Conservation (phyloP, 768 basidiomycete genomes). For the Daedaleopsis sinensis region DNA sequence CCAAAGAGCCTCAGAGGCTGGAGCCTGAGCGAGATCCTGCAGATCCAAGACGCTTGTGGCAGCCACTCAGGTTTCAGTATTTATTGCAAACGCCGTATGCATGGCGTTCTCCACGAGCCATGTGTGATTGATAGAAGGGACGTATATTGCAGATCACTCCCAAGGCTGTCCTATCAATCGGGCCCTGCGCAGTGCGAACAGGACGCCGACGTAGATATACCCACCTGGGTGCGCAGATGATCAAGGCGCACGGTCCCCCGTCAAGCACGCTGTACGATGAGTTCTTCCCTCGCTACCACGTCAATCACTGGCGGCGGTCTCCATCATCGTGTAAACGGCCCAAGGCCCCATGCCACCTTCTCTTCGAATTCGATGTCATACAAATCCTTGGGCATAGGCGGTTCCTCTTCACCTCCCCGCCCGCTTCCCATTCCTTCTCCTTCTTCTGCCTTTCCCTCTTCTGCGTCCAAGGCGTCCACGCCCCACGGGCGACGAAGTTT, state of each 20-base stretch:
- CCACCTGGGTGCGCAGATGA: slow-evolving; percentile 1
- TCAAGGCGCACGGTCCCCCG: slow-evolving; percentile 12
- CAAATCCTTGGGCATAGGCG: neutral
- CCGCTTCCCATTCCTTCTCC: slow-evolving; percentile 8
- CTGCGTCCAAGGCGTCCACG: slow-evolving; percentile 26
- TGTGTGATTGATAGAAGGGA: slow-evolving; percentile 10
- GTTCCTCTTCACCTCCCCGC: slow-evolving; percentile 16
- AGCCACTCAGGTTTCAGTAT: neutral
- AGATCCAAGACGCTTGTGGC: slow-evolving; percentile 3
- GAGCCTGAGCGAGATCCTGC: slow-evolving; percentile 4
- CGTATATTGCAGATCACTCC: slow-evolving; percentile 19
- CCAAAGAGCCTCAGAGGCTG: neutral
- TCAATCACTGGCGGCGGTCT: slow-evolving; percentile 20
- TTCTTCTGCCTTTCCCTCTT: slow-evolving; percentile 7
- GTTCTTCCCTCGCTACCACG: slow-evolving; percentile 23
- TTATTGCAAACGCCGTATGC: too few relatives aligned
- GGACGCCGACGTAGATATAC: slow-evolving; percentile 12
- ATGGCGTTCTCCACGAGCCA: neutral
- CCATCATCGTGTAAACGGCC: slow-evolving; percentile 12
- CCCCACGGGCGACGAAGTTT: slow-evolving; percentile 24
- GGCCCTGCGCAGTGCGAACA: neutral
- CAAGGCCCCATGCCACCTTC: slow-evolving; percentile 20
- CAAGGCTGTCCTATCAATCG: slow-evolving; percentile 14
- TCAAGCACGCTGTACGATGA: slow-evolving; percentile 17
- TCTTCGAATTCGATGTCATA: slow-evolving; percentile 4